Evolutionary conservation across 1,284 basidiomycete genomes (phyloP).

Genomic region (Filobasidium uniguttulatum): DNA sequence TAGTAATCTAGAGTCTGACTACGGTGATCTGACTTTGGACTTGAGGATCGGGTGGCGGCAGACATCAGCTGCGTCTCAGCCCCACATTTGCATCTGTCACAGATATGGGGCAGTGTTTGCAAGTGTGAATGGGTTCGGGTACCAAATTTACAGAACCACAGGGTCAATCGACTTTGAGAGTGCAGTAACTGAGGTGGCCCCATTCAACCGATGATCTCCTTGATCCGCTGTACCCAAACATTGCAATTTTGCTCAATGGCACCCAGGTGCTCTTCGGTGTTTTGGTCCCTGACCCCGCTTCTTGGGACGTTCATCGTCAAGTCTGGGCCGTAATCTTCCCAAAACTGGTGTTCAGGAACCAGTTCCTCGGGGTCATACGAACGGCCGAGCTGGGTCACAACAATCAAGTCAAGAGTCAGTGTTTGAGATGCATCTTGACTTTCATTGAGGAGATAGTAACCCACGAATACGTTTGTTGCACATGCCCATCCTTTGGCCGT

Average conservation of each 20-base stretch:
- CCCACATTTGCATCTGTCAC: too few species aligned
- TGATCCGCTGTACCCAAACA: conserved; percentile 19
- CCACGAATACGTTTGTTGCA: conserved; percentile 57
- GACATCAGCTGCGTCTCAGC: too few species aligned
- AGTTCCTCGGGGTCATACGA: conserved; percentile 46
- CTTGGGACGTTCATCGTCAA: conserved; percentile 62
- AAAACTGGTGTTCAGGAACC: conserved; percentile 58
- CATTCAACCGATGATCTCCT: conserved; percentile 18
- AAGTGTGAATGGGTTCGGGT: too few species aligned
- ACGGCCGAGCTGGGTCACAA: conserved; percentile 39
- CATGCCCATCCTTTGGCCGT: conserved; percentile 72
- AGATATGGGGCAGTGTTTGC: too few species aligned
- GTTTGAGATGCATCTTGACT: not conserved
- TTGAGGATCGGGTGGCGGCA: too few species aligned
- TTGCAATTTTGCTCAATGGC: conserved; percentile 22
- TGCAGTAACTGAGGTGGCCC: too few species aligned
- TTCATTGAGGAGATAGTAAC: conserved; percentile 20
- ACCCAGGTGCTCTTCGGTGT: conserved; percentile 44
- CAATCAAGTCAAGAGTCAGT: not conserved
- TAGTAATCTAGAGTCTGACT: too few species aligned
- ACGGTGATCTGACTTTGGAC: too few species aligned
- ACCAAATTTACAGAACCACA: not conserved
- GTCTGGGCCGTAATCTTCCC: conserved; percentile 57
- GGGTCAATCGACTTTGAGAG: not conserved
- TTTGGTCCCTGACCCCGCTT: conserved; percentile 59